These are phyloP conservation scores for Salvia rosmarinus DNA, from an alignment of 257 asterid species.

Conservation along the genomic window DNA sequence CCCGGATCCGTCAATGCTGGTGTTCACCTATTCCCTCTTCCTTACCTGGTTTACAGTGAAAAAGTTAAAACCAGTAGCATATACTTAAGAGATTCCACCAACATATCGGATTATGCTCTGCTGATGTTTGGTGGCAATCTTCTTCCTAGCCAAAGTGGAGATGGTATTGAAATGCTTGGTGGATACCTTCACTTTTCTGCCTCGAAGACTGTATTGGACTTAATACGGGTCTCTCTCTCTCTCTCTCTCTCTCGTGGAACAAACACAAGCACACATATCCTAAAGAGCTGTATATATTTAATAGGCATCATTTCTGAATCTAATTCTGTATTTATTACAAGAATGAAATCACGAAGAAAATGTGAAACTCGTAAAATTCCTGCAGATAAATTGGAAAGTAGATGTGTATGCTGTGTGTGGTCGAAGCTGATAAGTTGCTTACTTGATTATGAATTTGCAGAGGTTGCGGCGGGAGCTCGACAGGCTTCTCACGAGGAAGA, in stretches of 20 bases:
- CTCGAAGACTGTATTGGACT: conserved; percentile 69
- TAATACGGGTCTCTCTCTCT: conserved; percentile 60
- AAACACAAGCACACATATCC: too few relatives aligned
- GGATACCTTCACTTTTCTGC: conserved; percentile 97
- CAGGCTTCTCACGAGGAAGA: conserved; percentile 78
- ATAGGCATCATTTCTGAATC: not conserved
- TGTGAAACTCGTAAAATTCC: not conserved
- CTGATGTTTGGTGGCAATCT: conserved; percentile 98
- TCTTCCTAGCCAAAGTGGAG: conserved; percentile 65
- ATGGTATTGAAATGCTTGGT: conserved; percentile 94
- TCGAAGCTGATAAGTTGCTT: not conserved
- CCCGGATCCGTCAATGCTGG: conserved; percentile 91
- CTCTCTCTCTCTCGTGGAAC: conserved; percentile 20
- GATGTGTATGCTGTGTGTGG: not conserved
- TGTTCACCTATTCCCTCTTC: conserved; percentile 82
- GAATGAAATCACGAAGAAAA: not conserved
- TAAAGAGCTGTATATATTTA: not conserved
- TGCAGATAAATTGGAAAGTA: not conserved
- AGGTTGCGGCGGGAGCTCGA: conserved; percentile 87
- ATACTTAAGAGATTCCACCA: conserved; percentile 82
- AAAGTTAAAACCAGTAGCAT: conserved; percentile 82
- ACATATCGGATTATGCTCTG: conserved; percentile 88
- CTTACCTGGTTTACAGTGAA: conserved; percentile 87
- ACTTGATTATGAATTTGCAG: conserved; percentile 45
- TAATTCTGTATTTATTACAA: not conserved